Conservation (phyloP, 2,329 filamentous ascomycete species). For the Dactylellina drechsleri region DNA sequence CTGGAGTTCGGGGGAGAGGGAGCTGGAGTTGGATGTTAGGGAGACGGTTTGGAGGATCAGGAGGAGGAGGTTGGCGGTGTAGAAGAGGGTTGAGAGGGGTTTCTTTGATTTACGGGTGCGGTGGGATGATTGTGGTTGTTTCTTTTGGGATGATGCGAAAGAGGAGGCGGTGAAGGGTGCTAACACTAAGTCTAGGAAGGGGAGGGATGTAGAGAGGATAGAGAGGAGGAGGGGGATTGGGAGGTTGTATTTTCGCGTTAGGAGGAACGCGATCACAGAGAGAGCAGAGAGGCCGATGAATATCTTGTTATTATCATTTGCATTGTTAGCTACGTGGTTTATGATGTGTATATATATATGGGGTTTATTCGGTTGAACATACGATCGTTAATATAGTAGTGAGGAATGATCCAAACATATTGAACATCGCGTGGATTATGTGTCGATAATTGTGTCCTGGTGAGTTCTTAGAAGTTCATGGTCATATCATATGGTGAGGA, state of each 20-base stretch:
- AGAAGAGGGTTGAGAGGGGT: neutral
- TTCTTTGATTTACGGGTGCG: too few species aligned
- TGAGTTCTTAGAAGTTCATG: too few species aligned
- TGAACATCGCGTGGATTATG: too few species aligned
- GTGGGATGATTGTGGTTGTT: too few species aligned
- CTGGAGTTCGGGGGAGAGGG: neutral
- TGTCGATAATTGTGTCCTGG: too few species aligned
- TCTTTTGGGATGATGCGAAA: too few species aligned
- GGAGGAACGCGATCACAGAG: neutral
- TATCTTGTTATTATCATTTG: neutral
- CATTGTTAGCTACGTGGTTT: too few species aligned
- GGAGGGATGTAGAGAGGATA: neutral
- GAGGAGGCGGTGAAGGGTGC: neutral
- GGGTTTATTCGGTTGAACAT: too few species aligned
- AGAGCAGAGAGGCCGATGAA: neutral
- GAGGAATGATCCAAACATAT: too few species aligned
- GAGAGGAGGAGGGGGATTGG: constrained; percentile 10
- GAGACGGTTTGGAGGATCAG: constrained; percentile 1
- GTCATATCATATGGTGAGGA: too few species aligned
- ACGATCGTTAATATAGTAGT: too few species aligned
- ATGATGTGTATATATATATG: too few species aligned
- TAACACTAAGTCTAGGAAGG: neutral
- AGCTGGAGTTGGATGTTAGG: neutral
- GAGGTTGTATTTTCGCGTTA: neutral
- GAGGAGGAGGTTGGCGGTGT: constrained; percentile 7